Conservation (phyloP, 352 stramenopile species). For the Globisporangium emineosum region DNA sequence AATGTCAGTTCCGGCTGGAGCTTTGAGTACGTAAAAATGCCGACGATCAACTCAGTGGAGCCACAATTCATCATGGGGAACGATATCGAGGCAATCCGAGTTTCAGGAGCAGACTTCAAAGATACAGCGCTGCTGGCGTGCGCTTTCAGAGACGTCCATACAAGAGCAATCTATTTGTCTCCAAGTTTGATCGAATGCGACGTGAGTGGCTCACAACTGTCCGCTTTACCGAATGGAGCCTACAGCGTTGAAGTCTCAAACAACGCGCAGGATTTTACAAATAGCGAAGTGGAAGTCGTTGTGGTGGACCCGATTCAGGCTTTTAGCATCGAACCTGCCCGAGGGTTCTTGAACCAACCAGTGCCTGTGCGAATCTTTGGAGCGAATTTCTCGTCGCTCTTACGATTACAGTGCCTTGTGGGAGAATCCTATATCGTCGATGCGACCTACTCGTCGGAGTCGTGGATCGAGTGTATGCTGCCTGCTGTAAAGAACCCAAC, state of each 20-base stretch:
- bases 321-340: slow-evolving; percentile 19
- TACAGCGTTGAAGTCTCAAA: slow-evolving; percentile 84
- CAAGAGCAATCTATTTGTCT: slow-evolving; percentile 30
- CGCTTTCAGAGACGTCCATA: slow-evolving; percentile 18
- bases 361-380: slow-evolving; percentile 27
- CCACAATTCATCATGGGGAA: slow-evolving; percentile 15
- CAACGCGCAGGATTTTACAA: slow-evolving; percentile 92
- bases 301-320: slow-evolving; percentile 24
- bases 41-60: slow-evolving; percentile 1
- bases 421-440: slow-evolving; percentile 28
- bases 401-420: slow-evolving; percentile 36
- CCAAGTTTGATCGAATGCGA: slow-evolving; percentile 27
- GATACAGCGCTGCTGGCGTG: slow-evolving; percentile 41
- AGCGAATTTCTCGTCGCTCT: slow-evolving; percentile 19
- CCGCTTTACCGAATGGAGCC: slow-evolving; percentile 12
- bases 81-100: slow-evolving; percentile 14
- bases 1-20: neutral
- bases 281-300: slow-evolving; percentile 72
- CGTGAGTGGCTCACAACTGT: slow-evolving; percentile 8
- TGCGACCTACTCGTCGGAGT: slow-evolving; percentile 22
- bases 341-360: slow-evolving; percentile 19
- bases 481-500: slow-evolving; percentile 17
- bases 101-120: slow-evolving; percentile 35
- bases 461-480: slow-evolving; percentile 34
- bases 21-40: slow-evolving; percentile 1